Evolutionary conservation across 805 yeast species (phyloP), one percentile per base, ranked within the genome.

Genomic region (Barnettozyma wickerhamii): DNA sequence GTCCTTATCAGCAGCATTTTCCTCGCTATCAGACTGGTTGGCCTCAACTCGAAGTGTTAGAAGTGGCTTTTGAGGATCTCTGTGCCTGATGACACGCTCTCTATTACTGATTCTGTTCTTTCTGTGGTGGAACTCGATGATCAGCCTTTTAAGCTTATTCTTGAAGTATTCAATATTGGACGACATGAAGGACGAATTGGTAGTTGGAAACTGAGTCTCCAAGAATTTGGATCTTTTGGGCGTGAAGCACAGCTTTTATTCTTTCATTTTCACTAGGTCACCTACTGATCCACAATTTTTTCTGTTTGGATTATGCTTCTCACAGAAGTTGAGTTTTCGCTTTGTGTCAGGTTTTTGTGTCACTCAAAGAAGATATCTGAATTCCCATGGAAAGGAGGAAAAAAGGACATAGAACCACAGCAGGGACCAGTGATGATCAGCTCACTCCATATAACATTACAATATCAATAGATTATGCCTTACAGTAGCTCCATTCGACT

Each of bases 81-180:
- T 38, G 6, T 19, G 6, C 7, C 26, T 27, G 17, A 45, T 45
- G 7, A 45, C 19, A 17, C 42, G 48, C 14, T 40, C 38, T 5
- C 27, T 35, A 10, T 21, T 19, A 4, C 39, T 30, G 13, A 42
- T 2, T 20, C 31, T 38, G 34, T 45, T 42, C 30, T 42, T 45
- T 17, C 35, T 34, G 30, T 45, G 48, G 30, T 45, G 48, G 10
- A 45, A 30, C 23, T 42, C 46, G n/a, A 45, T 45, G 13, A 45
- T 24, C 10, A 36, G 35, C 20, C 48, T 35, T 27, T 30, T 42
- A 23, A 45, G 27, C 29, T 45, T 42, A 34, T 36, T 42, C 30
- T 39, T 45, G 26, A 37, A 33, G 10, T 40, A 33, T 7, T 37
- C 40, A 14, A 43, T 18, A n/a, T 18, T 30, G 26, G 15, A 35